Evolutionary conservation across 129 eudicot species (phyloP).

Genomic region (Centaurea solstitialis): DNA sequence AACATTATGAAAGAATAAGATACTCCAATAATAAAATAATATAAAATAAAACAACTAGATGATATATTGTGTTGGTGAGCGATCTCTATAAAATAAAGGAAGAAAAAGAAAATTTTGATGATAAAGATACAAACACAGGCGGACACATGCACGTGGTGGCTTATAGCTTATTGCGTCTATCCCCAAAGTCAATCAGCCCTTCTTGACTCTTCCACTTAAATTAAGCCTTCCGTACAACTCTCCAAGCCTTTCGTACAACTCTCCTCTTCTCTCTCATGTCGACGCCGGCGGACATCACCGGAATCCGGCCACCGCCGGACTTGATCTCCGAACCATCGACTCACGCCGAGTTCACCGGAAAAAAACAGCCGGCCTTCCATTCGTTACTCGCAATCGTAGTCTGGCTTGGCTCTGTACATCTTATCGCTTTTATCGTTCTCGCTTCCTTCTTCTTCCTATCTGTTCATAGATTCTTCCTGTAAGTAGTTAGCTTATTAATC

Average conservation of each 20-base stretch:
- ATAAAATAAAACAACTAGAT: no score
- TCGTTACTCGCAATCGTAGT: conserved; percentile 43
- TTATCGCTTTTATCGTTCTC: conserved; percentile 40
- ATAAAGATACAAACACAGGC: not conserved
- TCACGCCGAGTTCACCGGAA: conserved; percentile 58
- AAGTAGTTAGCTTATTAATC: conserved; percentile 8
- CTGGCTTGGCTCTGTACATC: conserved; percentile 76
- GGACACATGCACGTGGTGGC: not conserved
- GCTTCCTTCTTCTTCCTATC: conserved; percentile 68
- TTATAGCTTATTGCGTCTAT: conserved; percentile 8
- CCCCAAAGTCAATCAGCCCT: not conserved
- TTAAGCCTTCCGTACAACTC: conserved; percentile 6
- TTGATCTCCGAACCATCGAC: conserved; percentile 19
- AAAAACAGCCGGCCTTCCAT: conserved; percentile 28
- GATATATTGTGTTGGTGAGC: not conserved
- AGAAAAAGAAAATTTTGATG: not conserved
- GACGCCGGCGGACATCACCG: conserved; percentile 7
- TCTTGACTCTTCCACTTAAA: conserved; percentile 24
- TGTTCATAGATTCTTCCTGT: conserved; percentile 49
- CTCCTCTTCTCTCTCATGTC: conserved; percentile 15
- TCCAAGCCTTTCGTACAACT: conserved; percentile 13
- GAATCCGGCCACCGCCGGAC: conserved; percentile 14
- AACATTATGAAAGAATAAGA: no score
- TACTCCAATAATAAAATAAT: no score
- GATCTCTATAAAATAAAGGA: conserved; percentile 19